phyloP scores from a whole-genome alignment of 305 asterid species.

The Fraxinus latifolia region DNA sequence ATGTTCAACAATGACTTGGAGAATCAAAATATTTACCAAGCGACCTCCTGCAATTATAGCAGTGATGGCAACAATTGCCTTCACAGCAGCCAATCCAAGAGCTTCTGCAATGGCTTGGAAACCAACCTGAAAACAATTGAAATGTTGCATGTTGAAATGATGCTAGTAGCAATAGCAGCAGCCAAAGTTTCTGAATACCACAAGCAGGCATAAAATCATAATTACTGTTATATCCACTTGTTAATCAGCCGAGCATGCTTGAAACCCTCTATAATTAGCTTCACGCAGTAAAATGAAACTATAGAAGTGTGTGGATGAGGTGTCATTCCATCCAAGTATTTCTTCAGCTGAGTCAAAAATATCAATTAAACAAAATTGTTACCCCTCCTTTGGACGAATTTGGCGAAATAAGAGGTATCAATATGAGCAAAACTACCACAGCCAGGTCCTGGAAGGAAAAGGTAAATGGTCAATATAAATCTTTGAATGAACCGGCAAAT shows the following conservation, averaged over 20 bases:
- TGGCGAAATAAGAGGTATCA: constrained; percentile 95
- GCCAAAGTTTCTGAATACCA: constrained; percentile 12
- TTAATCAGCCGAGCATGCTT: not conserved
- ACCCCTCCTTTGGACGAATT: constrained; percentile 99
- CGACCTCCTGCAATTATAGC: constrained; percentile 99
- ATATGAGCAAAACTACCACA: constrained; percentile 97
- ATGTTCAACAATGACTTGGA: constrained; percentile 11
- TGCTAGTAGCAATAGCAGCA: constrained; percentile 16
- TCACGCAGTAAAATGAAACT: not conserved
- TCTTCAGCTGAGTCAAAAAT: constrained; percentile 15
- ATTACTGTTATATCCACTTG: not conserved
- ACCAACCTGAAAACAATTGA: constrained; percentile 63
- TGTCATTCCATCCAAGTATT: not conserved
- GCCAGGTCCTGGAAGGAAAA: constrained; percentile 78
- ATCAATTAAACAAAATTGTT: constrained; percentile 25
- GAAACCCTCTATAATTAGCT: not conserved
- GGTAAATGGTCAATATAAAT: not conserved
- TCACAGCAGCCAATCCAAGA: constrained; percentile 98
- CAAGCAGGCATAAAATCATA: constrained; percentile 19
- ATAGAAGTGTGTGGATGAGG: constrained; percentile 3
- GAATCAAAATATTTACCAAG: constrained; percentile 47
- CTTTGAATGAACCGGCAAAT: constrained; percentile 19
- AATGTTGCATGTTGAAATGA: constrained; percentile 11
- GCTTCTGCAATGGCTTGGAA: constrained; percentile 98
- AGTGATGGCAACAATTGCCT: constrained; percentile 93